These are phyloP conservation scores for Rhamnella rubrinervis DNA, from an alignment of 331 rosid species.

Conservation along the genomic window DNA sequence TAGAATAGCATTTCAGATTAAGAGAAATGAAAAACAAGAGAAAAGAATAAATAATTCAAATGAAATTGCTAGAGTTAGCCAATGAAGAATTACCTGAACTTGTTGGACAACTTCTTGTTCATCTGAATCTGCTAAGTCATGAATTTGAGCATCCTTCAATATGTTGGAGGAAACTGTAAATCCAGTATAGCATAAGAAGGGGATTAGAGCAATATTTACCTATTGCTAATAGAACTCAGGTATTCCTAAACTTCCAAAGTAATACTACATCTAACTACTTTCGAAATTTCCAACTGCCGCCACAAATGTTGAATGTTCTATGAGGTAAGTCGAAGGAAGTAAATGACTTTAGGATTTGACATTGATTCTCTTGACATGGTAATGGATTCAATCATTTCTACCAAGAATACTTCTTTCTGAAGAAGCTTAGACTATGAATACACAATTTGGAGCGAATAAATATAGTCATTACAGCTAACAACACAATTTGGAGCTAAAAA, in stretches of 20 bases:
- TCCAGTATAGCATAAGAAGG: conserved; percentile 34
- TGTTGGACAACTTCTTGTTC: conserved; percentile 94
- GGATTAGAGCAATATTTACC: conserved; percentile 5
- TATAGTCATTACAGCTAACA: no score
- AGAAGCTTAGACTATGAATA: no score
- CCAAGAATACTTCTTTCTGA: no score
- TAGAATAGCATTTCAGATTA: background rate
- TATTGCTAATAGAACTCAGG: background rate
- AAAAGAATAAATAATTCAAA: background rate
- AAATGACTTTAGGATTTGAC: conserved; percentile 90
- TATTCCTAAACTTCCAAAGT: conserved; percentile 5
- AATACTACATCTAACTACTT: background rate
- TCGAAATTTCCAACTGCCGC: conserved; percentile 36
- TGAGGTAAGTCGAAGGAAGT: conserved; percentile 78
- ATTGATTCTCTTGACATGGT: no score
- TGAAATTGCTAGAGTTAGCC: background rate
- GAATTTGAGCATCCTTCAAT: conserved; percentile 92
- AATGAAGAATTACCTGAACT: conserved; percentile 63
- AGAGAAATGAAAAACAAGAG: background rate
- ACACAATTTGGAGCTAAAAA: no score
- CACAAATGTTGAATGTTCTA: conserved; percentile 76
- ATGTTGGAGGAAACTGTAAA: conserved; percentile 95
- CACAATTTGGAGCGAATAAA: no score
- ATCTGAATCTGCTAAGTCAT: conserved; percentile 85
- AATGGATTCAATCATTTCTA: no score